Conservation (phyloP, 176 grass and related monocot species). For the Bolboschoenus planiculmis region DNA sequence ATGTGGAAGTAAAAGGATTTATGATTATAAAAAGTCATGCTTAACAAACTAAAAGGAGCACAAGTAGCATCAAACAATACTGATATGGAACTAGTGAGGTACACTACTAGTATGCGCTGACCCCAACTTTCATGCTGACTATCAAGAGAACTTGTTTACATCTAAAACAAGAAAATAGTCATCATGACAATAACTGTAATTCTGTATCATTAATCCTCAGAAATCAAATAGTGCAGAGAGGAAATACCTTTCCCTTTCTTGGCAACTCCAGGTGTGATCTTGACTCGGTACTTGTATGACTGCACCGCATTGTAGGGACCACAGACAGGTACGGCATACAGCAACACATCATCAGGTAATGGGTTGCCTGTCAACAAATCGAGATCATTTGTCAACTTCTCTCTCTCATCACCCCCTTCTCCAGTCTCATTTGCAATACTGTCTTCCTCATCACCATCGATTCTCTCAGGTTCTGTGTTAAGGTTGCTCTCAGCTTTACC, state of each 20-base stretch:
- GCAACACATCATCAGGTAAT: conserved; percentile 71
- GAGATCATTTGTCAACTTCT: conserved; percentile 79
- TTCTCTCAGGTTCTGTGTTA: conserved; percentile 24
- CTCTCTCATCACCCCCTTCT: conserved; percentile 57
- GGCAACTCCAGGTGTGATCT: conserved; percentile 86
- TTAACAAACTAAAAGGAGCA: neutral
- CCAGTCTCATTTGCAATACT: conserved; percentile 54
- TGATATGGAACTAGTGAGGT: neutral
- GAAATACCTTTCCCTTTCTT: conserved; percentile 93
- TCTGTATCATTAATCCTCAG: neutral
- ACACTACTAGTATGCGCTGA: neutral
- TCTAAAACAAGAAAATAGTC: neutral
- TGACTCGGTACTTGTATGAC: conserved; percentile 91
- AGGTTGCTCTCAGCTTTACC: conserved; percentile 31
- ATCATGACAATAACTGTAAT: neutral
- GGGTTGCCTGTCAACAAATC: conserved; percentile 90
- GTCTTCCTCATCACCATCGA: conserved; percentile 43
- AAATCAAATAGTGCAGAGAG: neutral
- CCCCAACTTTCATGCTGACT: neutral
- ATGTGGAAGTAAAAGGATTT: conserved; percentile 21
- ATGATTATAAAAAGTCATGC: conserved; percentile 3
- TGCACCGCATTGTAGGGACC: conserved; percentile 87
- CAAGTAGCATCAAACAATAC: neutral
- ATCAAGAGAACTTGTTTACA: neutral
- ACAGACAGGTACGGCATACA: conserved; percentile 86